Evolutionary conservation across 2,329 filamentous ascomycete species (phyloP).

Genomic region (Colletotrichum liriopes): DNA sequence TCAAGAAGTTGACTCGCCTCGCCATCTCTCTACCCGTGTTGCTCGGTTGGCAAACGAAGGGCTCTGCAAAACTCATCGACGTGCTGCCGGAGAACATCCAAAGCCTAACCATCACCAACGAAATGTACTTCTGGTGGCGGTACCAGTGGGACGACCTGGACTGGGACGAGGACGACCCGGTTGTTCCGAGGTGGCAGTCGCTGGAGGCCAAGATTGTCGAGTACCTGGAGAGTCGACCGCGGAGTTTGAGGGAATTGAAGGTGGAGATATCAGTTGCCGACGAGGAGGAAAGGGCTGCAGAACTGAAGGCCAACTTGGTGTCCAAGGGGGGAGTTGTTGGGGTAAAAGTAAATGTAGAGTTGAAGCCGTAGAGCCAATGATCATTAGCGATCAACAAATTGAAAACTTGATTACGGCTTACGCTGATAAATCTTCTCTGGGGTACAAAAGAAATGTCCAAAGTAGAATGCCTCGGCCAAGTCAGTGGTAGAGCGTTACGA

Average conservation of each 20-base stretch:
- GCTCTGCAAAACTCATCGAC: neutral
- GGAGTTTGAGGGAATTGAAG: neutral
- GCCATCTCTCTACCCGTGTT: constrained; percentile 10
- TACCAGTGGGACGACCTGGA: constrained; percentile 24
- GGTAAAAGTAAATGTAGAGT: neutral
- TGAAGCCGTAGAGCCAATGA: neutral
- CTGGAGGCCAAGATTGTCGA: neutral
- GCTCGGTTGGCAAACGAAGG: constrained; percentile 14
- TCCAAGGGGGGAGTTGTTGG: neutral
- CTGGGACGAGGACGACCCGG: neutral
- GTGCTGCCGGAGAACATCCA: constrained; percentile 8
- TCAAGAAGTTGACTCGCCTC: neutral
- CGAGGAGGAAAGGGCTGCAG: neutral
- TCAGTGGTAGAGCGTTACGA: too few relatives aligned
- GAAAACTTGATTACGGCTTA: too few relatives aligned
- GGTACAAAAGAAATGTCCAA: too few relatives aligned
- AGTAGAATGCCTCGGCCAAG: too few relatives aligned
- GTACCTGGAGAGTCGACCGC: neutral
- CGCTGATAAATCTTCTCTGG: too few relatives aligned
- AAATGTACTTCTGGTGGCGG: constrained; percentile 25
- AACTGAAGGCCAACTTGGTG: neutral
- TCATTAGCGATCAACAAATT: too few relatives aligned
- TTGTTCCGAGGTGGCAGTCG: constrained; percentile 2
- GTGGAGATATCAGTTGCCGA: neutral
- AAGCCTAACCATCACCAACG: neutral